Percentiles rank a stretch among this genome's conserved stretches.
Evolutionary conservation across 805 yeast species (phyloP).

Genomic region (Starmera dryadoides): DNA sequence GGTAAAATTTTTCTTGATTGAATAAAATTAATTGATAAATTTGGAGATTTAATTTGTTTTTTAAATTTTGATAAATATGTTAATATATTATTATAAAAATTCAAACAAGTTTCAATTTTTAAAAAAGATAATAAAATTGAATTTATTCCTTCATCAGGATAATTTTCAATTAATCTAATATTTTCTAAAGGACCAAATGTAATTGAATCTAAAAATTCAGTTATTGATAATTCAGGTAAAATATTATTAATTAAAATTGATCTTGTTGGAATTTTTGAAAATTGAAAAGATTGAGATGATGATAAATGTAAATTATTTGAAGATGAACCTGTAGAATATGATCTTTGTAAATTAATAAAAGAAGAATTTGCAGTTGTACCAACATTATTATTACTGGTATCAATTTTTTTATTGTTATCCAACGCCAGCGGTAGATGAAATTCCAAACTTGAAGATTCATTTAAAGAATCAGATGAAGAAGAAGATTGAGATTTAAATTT

Average conservation of each 20-base stretch:
- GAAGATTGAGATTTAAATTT: background rate
- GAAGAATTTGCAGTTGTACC: slow-evolving; percentile 8
- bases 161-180: slow-evolving; percentile 31
- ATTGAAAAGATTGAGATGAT: too few relatives aligned
- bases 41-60: slow-evolving; percentile 29
- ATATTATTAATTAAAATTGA: slow-evolving; percentile 17
- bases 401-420: too few relatives aligned
- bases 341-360: slow-evolving; percentile 1
- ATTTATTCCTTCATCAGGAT: slow-evolving; percentile 17
- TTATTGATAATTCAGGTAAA: slow-evolving; percentile 10
- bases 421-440: background rate
- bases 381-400: too few relatives aligned
- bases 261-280: slow-evolving; percentile 14
- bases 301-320: too few relatives aligned
- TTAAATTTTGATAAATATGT: slow-evolving; percentile 29
- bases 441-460: background rate
- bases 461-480: background rate
- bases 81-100: slow-evolving; percentile 29
- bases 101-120: slow-evolving; percentile 26
- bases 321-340: slow-evolving; percentile 5
- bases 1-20: slow-evolving; percentile 20
- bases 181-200: slow-evolving; percentile 60
- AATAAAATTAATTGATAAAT: slow-evolving; percentile 28
- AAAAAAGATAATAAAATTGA: slow-evolving; percentile 17
- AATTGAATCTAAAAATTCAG: slow-evolving; percentile 35